Conservation (phyloP, 805 yeast species). For the Brettanomyces sp. region DNA sequence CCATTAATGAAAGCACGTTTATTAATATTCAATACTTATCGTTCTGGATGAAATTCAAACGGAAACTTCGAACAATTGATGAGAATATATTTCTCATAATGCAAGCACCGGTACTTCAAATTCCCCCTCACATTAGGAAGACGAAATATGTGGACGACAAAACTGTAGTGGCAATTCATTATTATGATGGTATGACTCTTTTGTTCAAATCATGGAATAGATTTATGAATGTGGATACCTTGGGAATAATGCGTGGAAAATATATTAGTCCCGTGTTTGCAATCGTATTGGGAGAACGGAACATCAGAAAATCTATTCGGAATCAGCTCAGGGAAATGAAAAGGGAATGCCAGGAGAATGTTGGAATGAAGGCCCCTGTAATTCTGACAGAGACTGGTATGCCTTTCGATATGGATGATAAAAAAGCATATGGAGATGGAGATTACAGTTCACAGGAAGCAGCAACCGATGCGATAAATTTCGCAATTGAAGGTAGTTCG, state of each 20-base stretch:
- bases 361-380: slow-evolving; percentile 63
- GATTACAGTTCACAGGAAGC: slow-evolving; percentile 64
- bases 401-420: slow-evolving; percentile 92
- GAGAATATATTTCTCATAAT: slow-evolving; percentile 46
- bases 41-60: slow-evolving; percentile 45
- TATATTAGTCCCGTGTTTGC: slow-evolving; percentile 67
- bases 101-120: slow-evolving; percentile 74
- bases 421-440: slow-evolving; percentile 57
- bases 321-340: slow-evolving; percentile 61
- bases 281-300: slow-evolving; percentile 72
- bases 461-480: slow-evolving; percentile 76
- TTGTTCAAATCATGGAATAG: slow-evolving; percentile 89
- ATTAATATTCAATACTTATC: slow-evolving; percentile 56
- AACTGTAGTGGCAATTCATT: slow-evolving; percentile 79
- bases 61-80: slow-evolving; percentile 37
- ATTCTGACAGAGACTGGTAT: slow-evolving; percentile 93
- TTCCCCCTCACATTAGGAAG: slow-evolving; percentile 59
- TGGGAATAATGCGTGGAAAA: slow-evolving; percentile 75
- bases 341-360: slow-evolving; percentile 46
- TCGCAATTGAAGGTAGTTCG: slow-evolving; percentile 67
- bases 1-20: slow-evolving; percentile 44
- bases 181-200: slow-evolving; percentile 88
- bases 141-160: slow-evolving; percentile 45
- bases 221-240: slow-evolving; percentile 74
- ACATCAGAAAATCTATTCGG: slow-evolving; percentile 62